A percentile compares a stretch with the other conserved stretches of the same genome.
phyloP scores from a whole-genome alignment of 2,329 filamentous ascomycete species.

The Apiospora rasikravindrae region DNA sequence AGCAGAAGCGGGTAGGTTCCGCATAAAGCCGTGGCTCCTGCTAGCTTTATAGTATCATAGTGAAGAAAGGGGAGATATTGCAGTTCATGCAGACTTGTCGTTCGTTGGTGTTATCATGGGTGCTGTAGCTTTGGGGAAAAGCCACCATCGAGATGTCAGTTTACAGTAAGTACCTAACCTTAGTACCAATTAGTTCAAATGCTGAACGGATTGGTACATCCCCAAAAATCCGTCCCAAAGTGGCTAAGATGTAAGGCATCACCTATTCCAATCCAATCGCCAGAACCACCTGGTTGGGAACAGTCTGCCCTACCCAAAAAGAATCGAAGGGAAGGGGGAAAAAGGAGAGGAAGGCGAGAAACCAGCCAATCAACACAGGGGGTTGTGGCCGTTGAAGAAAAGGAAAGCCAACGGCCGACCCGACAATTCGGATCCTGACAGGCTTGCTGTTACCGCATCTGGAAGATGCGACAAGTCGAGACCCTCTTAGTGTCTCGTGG shows the following conservation, averaged over 20 bases:
- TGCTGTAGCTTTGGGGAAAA: neutral
- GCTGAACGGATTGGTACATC: neutral
- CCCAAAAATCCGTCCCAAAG: neutral
- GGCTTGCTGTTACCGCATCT: neutral
- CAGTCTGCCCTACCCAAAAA: neutral
- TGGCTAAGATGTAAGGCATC: neutral
- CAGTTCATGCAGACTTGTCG: neutral
- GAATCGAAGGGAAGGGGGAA: neutral
- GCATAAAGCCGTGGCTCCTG: neutral
- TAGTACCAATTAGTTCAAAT: neutral
- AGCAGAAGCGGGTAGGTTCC: neutral
- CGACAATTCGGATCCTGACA: slow-evolving; percentile 10
- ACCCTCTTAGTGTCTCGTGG: slow-evolving; percentile 8
- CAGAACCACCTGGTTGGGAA: neutral
- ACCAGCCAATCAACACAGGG: neutral
- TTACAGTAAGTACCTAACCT: neutral
- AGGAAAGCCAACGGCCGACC: slow-evolving; percentile 4
- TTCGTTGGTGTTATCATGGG: neutral
- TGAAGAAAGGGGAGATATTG: neutral
- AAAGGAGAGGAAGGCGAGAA: neutral
- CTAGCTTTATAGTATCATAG: no score
- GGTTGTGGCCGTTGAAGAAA: neutral
- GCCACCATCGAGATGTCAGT: neutral
- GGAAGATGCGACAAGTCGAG: neutral
- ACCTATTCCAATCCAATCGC: neutral